phyloP scores from a whole-genome alignment of 2,329 filamentous ascomycete species.

The Stagonosporopsis chrysanthemi region DNA sequence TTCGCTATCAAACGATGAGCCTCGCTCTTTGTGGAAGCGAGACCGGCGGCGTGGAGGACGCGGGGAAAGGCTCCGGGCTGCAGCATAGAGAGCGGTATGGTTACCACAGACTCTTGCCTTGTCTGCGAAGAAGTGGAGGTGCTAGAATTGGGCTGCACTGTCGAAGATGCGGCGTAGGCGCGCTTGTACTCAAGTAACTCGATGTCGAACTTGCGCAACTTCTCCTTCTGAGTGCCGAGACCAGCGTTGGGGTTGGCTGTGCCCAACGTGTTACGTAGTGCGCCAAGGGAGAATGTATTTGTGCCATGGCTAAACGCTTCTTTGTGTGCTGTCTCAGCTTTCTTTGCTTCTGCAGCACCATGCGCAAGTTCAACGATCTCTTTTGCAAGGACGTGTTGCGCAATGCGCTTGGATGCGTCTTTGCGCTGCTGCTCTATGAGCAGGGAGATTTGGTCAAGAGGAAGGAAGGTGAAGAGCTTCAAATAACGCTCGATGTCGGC shows the following conservation, averaged over 20 bases:
- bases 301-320: slow-evolving; percentile 52
- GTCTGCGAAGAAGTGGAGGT: slow-evolving; percentile 17
- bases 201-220: slow-evolving; percentile 21
- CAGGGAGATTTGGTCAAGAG: slow-evolving; percentile 69
- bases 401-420: slow-evolving; percentile 74
- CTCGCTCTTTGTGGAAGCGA: slow-evolving; percentile 64
- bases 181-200: slow-evolving; percentile 37
- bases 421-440: slow-evolving; percentile 72
- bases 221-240: slow-evolving; percentile 9
- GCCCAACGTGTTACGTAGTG: slow-evolving; percentile 31
- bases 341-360: slow-evolving; percentile 68
- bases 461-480: slow-evolving; percentile 89
- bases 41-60: slow-evolving; percentile 67
- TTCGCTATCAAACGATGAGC: slow-evolving; percentile 65
- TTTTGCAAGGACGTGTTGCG: slow-evolving; percentile 82
- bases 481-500: slow-evolving; percentile 81
- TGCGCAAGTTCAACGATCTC: slow-evolving; percentile 86
- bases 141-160: slow-evolving; percentile 16
- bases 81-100: slow-evolving; percentile 67
- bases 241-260: slow-evolving; percentile 8
- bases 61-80: slow-evolving; percentile 62
- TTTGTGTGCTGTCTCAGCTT: slow-evolving; percentile 66
- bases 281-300: slow-evolving; percentile 38
- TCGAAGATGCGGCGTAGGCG: slow-evolving; percentile 31
- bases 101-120: slow-evolving; percentile 62